Base-by-base conservation (phyloP, 164 flowering plant species). In the Tetrastigma voinierianum region DNA sequence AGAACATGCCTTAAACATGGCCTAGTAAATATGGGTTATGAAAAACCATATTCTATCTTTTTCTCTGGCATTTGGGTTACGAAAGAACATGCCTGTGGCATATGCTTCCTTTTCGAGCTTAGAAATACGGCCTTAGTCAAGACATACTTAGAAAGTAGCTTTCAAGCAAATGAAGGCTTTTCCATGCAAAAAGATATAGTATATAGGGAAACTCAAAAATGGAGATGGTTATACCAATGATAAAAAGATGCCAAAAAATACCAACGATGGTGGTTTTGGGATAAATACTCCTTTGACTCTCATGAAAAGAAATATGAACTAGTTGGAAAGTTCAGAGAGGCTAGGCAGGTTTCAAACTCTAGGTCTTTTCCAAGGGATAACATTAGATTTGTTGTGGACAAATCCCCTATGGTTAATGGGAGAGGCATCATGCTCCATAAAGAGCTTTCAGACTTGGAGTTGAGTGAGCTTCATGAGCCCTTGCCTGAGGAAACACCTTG, bases 391-490 rank as follows among this genome's bases (percentile, higher is more conserved):
- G 70, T 72, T 65, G 64, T 54, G 5, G 76, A 80, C 6, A 75
- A 46, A 67, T 75, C 73, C 40, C 79, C 83, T 32, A 17, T 61
- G 49, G 66, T 64, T 16, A 83, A 83, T 74, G 88, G 83, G 10
- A 80, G 68, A 68, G 76, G 77, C n/a, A 68, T 53, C 17, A 23
- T 70, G 7, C 90, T 91, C 57, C 86, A 73, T 52, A 84, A 94
- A 79, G 94, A 89, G 86, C 82, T 74, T 67, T 92, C 99, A 51
- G 98, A 92, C 43, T 83, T 95, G 84, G 99, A 95, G 82, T 76
- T 89, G 72, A 98, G 97, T 64, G 98, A 95, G 81, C 77, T 95
- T 70, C 96, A 96, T 63, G 98, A 94, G 63, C 81, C 89, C 44
- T 44, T 77, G 48, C 76, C 77, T 48, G 82, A 86, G 70, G 96